Conservation (phyloP, 345 rosid species). For the Clausena lansium region DNA sequence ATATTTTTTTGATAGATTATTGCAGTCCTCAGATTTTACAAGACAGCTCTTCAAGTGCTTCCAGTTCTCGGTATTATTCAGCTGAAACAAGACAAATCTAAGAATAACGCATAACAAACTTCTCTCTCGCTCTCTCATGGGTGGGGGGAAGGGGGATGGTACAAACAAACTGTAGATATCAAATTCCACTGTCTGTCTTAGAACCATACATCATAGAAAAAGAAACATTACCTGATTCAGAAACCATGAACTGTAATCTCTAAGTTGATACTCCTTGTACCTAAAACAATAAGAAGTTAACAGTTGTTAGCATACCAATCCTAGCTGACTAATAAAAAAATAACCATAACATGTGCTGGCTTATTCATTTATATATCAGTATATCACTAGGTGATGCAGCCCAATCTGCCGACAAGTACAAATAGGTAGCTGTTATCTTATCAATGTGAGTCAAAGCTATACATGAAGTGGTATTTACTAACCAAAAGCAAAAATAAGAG, state of each 20-base stretch:
- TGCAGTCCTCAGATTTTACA: constrained; percentile 80
- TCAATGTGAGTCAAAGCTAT: neutral
- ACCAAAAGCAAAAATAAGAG: neutral
- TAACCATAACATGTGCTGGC: neutral
- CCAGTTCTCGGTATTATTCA: constrained; percentile 73
- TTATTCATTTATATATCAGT: neutral
- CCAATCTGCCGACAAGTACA: neutral
- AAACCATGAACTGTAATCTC: constrained; percentile 93
- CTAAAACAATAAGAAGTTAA: constrained; percentile 33
- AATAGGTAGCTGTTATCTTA: neutral
- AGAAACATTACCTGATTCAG: constrained; percentile 52
- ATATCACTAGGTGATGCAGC: neutral
- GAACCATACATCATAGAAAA: neutral
- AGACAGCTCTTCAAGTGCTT: constrained; percentile 81
- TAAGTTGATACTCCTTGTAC: constrained; percentile 92
- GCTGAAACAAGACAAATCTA: constrained; percentile 37
- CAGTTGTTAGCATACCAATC: constrained; percentile 12
- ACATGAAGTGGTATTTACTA: neutral
- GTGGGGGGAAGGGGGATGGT: neutral
- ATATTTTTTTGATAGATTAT: constrained; percentile 57
- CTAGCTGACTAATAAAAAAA: neutral
- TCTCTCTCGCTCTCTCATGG: neutral
- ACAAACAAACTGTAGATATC: neutral
- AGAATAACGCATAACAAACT: neutral
- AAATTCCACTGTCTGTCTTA: neutral